phyloP scores from a whole-genome alignment of 768 basidiomycete genomes.

The Lactarius hatsudake region DNA sequence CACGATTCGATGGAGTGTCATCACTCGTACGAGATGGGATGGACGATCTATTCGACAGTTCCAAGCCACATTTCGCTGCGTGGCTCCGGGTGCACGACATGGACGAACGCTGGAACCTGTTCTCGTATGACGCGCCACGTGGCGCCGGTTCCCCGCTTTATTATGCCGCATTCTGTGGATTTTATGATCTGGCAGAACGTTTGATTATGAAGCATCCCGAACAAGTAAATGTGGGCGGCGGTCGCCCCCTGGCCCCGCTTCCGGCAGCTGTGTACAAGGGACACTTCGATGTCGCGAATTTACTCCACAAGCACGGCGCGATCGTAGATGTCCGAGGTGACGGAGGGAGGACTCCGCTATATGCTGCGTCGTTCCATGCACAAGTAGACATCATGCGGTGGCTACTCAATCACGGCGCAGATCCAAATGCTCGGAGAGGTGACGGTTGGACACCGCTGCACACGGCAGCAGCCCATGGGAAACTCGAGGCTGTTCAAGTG shows the following conservation, averaged over 20 bases:
- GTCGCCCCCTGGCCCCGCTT: not conserved
- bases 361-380: fast-evolving
- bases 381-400: not conserved
- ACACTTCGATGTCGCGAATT: not conserved
- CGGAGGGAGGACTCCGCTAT: not conserved
- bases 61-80: not conserved
- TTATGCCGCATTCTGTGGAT: not conserved
- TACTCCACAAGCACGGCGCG: not conserved
- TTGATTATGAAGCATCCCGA: not conserved
- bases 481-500: not conserved
- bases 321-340: not conserved
- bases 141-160: not conserved
- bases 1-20: not conserved
- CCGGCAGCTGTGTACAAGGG: not conserved
- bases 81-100: too few relatives aligned
- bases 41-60: not conserved
- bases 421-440: not conserved
- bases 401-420: not conserved
- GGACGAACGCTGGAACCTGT: too few relatives aligned
- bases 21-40: not conserved
- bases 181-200: not conserved
- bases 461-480: fast-evolving
- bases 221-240: not conserved
- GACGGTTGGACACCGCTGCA: not conserved
- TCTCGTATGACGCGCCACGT: too few relatives aligned